Conservation (phyloP, 2,329 filamentous ascomycete genomes). For the Neofusicoccum kwambonambiense region DNA sequence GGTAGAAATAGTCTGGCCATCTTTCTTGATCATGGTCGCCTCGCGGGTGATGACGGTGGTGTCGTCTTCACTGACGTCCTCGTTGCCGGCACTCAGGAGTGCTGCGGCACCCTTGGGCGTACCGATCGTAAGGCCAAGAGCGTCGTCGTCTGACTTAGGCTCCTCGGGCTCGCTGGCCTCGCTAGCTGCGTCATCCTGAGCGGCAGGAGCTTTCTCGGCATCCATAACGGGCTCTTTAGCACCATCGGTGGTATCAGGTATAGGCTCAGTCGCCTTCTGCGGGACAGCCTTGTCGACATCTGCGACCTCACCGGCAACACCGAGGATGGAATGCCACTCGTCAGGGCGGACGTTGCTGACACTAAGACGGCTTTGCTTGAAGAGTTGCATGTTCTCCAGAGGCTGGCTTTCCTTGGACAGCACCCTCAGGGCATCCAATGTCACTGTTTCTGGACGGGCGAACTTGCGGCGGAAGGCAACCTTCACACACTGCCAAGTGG, state of each 20-base stretch:
- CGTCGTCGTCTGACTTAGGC: conserved; percentile 11
- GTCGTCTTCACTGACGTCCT: not conserved
- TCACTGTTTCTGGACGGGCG: conserved; percentile 56
- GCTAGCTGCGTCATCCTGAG: not conserved
- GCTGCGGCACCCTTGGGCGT: conserved; percentile 16
- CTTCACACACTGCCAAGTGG: conserved; percentile 86
- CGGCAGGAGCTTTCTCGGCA: not conserved
- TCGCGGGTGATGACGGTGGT: conserved; percentile 4
- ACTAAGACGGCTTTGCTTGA: conserved; percentile 79
- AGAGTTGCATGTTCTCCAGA: conserved; percentile 75
- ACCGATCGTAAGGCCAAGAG: conserved; percentile 10
- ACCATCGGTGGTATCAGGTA: not conserved
- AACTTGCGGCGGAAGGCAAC: conserved; percentile 88
- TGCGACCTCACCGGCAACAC: conserved; percentile 39
- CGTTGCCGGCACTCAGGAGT: not conserved
- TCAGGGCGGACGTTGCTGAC: conserved; percentile 65
- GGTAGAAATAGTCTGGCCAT: not conserved
- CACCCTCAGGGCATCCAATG: conserved; percentile 68
- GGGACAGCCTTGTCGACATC: not conserved
- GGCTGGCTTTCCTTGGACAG: conserved; percentile 55
- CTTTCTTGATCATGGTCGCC: not conserved
- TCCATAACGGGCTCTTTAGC: not conserved
- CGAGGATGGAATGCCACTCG: conserved; percentile 66
- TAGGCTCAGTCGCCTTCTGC: not conserved
- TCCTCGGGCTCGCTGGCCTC: conserved; percentile 11